Conservation (phyloP, 306 rosid species). For the Dryas octopetala region DNA sequence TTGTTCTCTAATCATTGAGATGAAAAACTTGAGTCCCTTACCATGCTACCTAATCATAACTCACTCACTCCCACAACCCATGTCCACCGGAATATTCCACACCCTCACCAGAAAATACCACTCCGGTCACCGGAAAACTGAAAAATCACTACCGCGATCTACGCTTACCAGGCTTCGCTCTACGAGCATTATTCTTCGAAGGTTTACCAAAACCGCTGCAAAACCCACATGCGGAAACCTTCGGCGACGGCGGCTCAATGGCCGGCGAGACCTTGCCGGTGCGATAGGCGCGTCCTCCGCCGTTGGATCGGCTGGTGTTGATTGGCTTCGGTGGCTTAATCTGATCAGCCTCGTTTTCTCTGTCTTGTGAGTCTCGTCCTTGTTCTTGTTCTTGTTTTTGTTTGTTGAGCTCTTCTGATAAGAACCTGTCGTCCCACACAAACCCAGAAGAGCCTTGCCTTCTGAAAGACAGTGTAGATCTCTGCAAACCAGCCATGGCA, state of each 20-base stretch:
- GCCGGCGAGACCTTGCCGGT: constrained; percentile 60
- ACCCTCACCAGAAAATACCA: too few relatives aligned
- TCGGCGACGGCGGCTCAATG: constrained; percentile 85
- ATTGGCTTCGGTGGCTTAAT: constrained; percentile 20
- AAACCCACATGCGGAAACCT: constrained; percentile 68
- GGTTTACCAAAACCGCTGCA: constrained; percentile 59
- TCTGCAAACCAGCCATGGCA: constrained; percentile 73
- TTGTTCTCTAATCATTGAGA: too few relatives aligned
- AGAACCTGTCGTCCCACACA: constrained; percentile 70
- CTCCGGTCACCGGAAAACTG: too few relatives aligned
- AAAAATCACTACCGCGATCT: constrained; percentile 37
- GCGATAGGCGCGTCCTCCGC: constrained; percentile 52
- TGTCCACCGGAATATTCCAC: too few relatives aligned
- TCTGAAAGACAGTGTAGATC: constrained; percentile 77
- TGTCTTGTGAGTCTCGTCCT: constrained; percentile 6
- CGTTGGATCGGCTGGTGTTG: constrained; percentile 60
- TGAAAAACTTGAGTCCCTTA: too few relatives aligned
- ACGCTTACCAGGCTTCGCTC: constrained; percentile 37
- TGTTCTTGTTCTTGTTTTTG: constrained; percentile 22
- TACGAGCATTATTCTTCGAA: constrained; percentile 26
- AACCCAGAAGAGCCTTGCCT: constrained; percentile 89
- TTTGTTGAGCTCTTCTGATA: constrained; percentile 52
- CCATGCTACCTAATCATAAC: too few relatives aligned
- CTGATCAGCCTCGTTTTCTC: constrained; percentile 1
- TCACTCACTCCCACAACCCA: too few relatives aligned